Base-by-base conservation (phyloP, 768 basidiomycete species). In the Lactarius sanguifluus region DNA sequence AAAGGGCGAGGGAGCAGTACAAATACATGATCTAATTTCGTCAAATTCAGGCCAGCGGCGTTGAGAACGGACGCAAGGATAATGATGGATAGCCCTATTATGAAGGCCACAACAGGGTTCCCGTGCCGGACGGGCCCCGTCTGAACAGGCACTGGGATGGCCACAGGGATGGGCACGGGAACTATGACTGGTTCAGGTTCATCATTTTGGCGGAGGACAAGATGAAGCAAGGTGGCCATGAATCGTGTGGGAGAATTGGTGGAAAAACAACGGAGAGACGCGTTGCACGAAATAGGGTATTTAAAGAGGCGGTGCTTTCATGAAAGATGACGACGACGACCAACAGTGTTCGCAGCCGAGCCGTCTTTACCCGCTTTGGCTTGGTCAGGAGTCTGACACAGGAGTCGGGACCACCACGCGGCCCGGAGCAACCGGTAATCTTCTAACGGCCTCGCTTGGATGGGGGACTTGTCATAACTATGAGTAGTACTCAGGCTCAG, bases 1-100 rank as follows among this genome's bases (percentile, higher is more conserved):
- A 45, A 13, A 23, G 10, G 43, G 30, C 16, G 15, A 25, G 57
- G 66, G 43, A 54, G 38, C 3, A 20, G 16, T 34, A 28, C 67
- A 55, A 64, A 25, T 34, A 79, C 87, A 84, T 96, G 94, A 78
- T 97, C 96, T 50, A 96, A 79, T 77, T 98, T 98, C 43, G 94
- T 95, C 66, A 98, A 80, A 74, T 97, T 98, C 50, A 98, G 82
- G n/a, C 96, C 96, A 0, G 90, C 92, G 40, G 93, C 92, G 72
- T 93, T 94, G 70, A 94, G 82, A n/a, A 93, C 83, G 20, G 90
- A 92, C 0, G 94, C 90, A 8, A 91, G 79, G 3, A 93, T 79
- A 57, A 97, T 87, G 71, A 98, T 96, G 54, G 88, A 75, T 55
- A 97, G 85, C 16, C 96, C 92, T 66, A 93, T 92, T 67, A 93